phyloP scores from a whole-genome alignment of 352 stramenopile genomes.

The Peronosclerospora sorghi region DNA sequence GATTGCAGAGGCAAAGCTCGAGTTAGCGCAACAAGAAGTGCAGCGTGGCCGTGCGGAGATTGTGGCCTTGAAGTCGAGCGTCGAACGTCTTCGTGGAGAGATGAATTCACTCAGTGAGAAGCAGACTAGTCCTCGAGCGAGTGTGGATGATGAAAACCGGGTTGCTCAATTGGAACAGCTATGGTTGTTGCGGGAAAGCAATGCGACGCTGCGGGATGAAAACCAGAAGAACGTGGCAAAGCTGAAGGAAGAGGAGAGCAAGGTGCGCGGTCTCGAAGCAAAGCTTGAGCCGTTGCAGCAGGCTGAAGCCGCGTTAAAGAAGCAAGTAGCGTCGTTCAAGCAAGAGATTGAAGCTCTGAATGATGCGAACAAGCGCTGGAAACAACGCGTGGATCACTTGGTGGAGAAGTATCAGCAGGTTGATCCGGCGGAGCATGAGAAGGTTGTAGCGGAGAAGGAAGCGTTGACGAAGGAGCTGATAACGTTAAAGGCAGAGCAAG shows the following conservation, averaged over 20 bases:
- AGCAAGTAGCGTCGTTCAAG: constrained; percentile 39
- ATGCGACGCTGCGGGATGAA: constrained; percentile 66
- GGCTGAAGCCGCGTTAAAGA: constrained; percentile 32
- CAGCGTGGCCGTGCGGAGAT: constrained; percentile 45
- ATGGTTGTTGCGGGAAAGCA: constrained; percentile 68
- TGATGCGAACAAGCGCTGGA: constrained; percentile 66
- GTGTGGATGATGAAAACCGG: constrained; percentile 34
- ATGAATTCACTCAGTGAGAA: constrained; percentile 36
- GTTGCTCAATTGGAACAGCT: constrained; percentile 57
- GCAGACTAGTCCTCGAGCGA: constrained; percentile 7
- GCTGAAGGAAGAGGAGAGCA: constrained; percentile 40
- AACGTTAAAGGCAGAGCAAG: constrained; percentile 31
- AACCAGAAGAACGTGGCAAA: constrained; percentile 45
- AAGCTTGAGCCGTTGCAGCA: constrained; percentile 44
- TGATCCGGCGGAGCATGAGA: constrained; percentile 59
- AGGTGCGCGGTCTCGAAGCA: constrained; percentile 31
- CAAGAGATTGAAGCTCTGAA: constrained; percentile 48
- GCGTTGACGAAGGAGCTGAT: too few species aligned
- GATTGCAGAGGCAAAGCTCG: constrained; percentile 55
- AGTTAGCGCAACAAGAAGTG: constrained; percentile 57
- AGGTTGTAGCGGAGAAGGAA: constrained; percentile 54
- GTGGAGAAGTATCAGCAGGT: constrained; percentile 80
- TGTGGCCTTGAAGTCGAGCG: constrained; percentile 42
- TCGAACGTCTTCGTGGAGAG: constrained; percentile 46
- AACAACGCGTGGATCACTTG: constrained; percentile 63